Evolutionary conservation across 352 stramenopile species (phyloP).

Genomic region (Thalassiosira mediterranea): DNA sequence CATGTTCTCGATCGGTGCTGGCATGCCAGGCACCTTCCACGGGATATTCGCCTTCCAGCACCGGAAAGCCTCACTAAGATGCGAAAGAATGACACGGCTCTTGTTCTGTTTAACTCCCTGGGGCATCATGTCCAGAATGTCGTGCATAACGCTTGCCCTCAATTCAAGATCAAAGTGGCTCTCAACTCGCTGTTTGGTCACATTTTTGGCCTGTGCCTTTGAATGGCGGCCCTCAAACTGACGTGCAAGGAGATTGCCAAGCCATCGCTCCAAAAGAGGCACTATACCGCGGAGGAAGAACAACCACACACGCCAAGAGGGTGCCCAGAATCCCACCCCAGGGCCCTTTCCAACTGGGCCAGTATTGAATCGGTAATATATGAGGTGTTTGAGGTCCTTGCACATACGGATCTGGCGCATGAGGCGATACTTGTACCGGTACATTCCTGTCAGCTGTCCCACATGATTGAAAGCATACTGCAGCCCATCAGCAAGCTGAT

Average conservation of each 20-base stretch:
- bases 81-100: conserved; percentile 96
- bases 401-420: conserved; percentile 93
- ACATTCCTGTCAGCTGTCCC: conserved; percentile 99
- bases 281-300: conserved; percentile 99
- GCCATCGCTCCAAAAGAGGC: conserved; percentile 97
- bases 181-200: conserved; percentile 99
- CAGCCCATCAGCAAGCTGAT: conserved; percentile 98
- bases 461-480: conserved; percentile 99
- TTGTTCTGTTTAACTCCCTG: conserved; percentile 99
- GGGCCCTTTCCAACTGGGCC: conserved; percentile 98
- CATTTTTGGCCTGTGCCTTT: conserved; percentile 98
- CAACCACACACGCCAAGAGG: conserved; percentile 98
- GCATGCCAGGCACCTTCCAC: conserved; percentile 99
- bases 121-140: conserved; percentile 99
- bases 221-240: conserved; percentile 99
- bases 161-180: conserved; percentile 99
- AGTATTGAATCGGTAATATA: conserved; percentile 99
- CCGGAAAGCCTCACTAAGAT: conserved; percentile 98
- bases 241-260: conserved; percentile 98
- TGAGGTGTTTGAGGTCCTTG: conserved; percentile 99
- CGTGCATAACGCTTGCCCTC: conserved; percentile 98
- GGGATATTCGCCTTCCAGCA: conserved; percentile 99
- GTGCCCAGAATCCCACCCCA: conserved; percentile 98
- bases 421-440: conserved; percentile 97
- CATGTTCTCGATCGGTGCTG: conserved; percentile 99